Conservation (phyloP, 2,329 filamentous ascomycete species). For the Fusarium humuli region DNA sequence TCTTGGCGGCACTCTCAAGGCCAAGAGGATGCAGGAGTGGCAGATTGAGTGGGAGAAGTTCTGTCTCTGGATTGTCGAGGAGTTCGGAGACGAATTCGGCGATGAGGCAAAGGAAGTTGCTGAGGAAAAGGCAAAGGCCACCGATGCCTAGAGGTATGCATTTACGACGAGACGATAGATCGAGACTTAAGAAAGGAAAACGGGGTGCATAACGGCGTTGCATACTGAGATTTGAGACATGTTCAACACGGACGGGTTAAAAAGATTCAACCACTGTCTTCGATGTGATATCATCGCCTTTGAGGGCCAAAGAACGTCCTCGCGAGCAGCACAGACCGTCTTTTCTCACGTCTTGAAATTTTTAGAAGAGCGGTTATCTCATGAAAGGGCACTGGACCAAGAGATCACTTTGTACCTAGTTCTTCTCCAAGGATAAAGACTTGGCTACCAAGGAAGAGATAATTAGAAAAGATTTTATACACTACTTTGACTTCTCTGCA, state of each 20-base stretch:
- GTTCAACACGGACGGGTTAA: conserved; percentile 33
- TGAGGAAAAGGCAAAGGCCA: conserved; percentile 1
- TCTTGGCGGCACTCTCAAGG: conserved; percentile 76
- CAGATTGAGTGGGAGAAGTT: conserved; percentile 86
- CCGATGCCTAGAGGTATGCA: background rate
- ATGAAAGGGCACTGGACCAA: background rate
- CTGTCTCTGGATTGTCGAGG: conserved; percentile 87
- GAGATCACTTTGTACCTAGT: conserved; percentile 5
- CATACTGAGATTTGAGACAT: conserved; percentile 19
- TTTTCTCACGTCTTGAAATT: background rate
- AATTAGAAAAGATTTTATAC: background rate
- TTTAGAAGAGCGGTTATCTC: background rate
- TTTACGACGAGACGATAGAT: conserved; percentile 19
- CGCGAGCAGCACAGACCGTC: background rate
- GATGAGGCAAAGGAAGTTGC: conserved; percentile 39
- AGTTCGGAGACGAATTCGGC: conserved; percentile 76
- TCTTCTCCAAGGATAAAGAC: background rate
- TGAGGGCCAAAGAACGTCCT: background rate
- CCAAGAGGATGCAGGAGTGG: conserved; percentile 81
- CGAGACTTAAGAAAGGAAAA: background rate
- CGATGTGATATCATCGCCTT: background rate
- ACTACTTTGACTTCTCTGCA: background rate
- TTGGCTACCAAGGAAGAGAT: background rate
- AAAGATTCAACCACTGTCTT: conserved; percentile 27
- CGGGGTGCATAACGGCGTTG: conserved; percentile 16